These are phyloP conservation scores for Pichia exigua DNA, from an alignment of 805 yeast genomes.

Conservation along the genomic window DNA sequence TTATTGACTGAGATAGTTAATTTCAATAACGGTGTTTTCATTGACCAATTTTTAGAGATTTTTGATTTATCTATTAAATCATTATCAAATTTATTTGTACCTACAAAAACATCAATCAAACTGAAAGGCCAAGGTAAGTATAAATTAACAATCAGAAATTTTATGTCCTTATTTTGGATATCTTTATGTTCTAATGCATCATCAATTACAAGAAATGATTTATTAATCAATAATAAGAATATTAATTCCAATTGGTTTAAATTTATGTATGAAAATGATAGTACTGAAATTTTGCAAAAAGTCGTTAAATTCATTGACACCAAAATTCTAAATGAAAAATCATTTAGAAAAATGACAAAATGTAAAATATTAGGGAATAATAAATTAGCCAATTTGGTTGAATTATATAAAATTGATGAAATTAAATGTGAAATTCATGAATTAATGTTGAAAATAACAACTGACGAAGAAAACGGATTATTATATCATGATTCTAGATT, in stretches of 20 bases:
- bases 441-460: slow-evolving; percentile 42
- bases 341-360: slow-evolving; percentile 61
- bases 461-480: slow-evolving; percentile 44
- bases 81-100: slow-evolving; percentile 54
- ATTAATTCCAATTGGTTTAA: slow-evolving; percentile 64
- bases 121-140: slow-evolving; percentile 31
- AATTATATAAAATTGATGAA: slow-evolving; percentile 32
- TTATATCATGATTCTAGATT: slow-evolving; percentile 39
- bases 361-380: slow-evolving; percentile 73
- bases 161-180: slow-evolving; percentile 57
- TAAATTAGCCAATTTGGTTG: slow-evolving; percentile 50
- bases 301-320: slow-evolving; percentile 42
- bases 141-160: slow-evolving; percentile 41
- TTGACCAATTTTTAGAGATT: slow-evolving; percentile 50
- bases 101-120: slow-evolving; percentile 36
- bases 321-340: slow-evolving; percentile 48
- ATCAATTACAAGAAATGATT: slow-evolving; percentile 54
- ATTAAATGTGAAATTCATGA: slow-evolving; percentile 34
- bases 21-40: slow-evolving; percentile 40
- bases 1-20: slow-evolving; percentile 45
- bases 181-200: slow-evolving; percentile 41
- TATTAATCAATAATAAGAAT: slow-evolving; percentile 48
- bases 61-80: slow-evolving; percentile 63
- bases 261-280: slow-evolving; percentile 47
- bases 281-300: slow-evolving; percentile 31